Percentiles rank a stretch among this genome's conserved stretches.
Conservation (phyloP, 805 yeast species). For the Pichia eremophila region DNA sequence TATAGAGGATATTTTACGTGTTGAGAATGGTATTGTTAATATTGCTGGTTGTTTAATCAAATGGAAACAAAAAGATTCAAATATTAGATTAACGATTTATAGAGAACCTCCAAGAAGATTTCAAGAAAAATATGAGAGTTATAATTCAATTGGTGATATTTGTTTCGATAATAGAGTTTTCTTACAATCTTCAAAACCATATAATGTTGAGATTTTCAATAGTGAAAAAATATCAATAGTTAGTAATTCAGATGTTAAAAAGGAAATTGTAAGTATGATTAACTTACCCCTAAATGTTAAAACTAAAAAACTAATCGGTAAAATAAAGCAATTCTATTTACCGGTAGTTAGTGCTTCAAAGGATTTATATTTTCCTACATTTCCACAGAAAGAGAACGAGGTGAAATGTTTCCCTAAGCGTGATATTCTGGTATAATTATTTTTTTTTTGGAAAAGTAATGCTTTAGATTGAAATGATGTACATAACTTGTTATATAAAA, state of each 20-base stretch:
- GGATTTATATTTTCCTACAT: background rate
- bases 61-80: background rate
- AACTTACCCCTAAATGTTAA: no score
- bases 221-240: background rate
- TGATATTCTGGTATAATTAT: background rate
- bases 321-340: background rate
- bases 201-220: background rate
- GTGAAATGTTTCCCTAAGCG: background rate
- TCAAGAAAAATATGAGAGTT: background rate
- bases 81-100: background rate
- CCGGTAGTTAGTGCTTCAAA: background rate
- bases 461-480: no score
- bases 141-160: background rate
- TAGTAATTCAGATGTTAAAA: background rate
- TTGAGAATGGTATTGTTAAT: background rate
- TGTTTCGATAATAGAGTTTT: background rate
- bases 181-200: background rate
- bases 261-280: background rate
- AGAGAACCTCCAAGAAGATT: background rate
- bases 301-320: background rate
- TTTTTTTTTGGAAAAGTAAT: no score
- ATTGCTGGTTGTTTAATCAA: constrained; percentile 1
- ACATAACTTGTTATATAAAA: no score
- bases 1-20: background rate
- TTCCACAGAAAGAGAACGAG: background rate